These are phyloP conservation scores for Clitopilus passeckerianus DNA, from an alignment of 768 basidiomycete genomes.

Conservation along the genomic window DNA sequence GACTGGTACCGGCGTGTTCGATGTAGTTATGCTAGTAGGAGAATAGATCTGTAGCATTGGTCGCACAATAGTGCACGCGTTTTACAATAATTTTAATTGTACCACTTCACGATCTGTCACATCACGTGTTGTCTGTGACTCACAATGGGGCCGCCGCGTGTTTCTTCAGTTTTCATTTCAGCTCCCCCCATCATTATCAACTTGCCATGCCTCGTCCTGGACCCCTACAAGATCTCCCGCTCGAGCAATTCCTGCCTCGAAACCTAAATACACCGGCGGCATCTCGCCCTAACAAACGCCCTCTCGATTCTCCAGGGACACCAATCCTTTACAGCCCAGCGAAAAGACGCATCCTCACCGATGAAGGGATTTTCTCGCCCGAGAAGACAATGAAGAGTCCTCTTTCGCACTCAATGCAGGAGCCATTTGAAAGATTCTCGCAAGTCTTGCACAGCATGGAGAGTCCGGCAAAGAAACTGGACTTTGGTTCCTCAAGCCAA, in stretches of 20 bases:
- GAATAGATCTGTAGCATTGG: conserved; percentile 8
- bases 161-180: neutral
- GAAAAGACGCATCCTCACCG: conserved; percentile 62
- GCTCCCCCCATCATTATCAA: conserved; percentile 9
- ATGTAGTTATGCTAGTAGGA: conserved; percentile 61
- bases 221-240: conserved; percentile 59
- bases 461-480: conserved; percentile 47
- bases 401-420: conserved; percentile 14
- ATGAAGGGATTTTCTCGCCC: conserved; percentile 42
- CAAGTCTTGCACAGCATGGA: conserved; percentile 22
- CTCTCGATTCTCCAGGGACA: conserved; percentile 47
- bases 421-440: conserved; percentile 14
- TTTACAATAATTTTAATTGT: conserved; percentile 4
- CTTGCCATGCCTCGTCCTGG: conserved; percentile 33
- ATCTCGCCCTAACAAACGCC: conserved; percentile 48
- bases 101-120: conserved; percentile 16
- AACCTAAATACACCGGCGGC: conserved; percentile 25
- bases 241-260: conserved; percentile 45
- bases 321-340: conserved; percentile 51
- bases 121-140: conserved; percentile 6
- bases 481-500: conserved; percentile 41
- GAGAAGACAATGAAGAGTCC: conserved; percentile 32
- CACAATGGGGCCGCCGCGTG: neutral
- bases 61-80: neutral
- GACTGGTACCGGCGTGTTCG: conserved; percentile 96